phyloP scores from a whole-genome alignment of 176 grass and related monocot genomes.

The Ensete glaucum region DNA sequence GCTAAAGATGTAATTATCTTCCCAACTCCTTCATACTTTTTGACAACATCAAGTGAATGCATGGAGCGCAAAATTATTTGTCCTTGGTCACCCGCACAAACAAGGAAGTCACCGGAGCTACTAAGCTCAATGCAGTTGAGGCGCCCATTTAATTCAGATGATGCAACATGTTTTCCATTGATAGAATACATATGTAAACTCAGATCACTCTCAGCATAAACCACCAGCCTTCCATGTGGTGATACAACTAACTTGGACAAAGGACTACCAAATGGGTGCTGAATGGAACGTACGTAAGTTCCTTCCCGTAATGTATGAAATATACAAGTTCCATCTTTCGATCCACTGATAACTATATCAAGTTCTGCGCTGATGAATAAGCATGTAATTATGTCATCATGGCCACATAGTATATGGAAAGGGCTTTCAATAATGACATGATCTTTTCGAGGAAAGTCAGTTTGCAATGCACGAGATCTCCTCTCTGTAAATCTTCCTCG shows the following conservation, averaged over 20 bases:
- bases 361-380: constrained; percentile 87
- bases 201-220: constrained; percentile 71
- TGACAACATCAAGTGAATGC: constrained; percentile 86
- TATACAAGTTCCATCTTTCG: constrained; percentile 97
- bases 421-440: constrained; percentile 72
- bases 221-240: constrained; percentile 69
- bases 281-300: constrained; percentile 74
- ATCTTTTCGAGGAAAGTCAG: constrained; percentile 54
- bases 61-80: constrained; percentile 74
- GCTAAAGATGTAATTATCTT: constrained; percentile 75
- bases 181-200: constrained; percentile 92
- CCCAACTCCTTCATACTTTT: constrained; percentile 62
- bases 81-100: constrained; percentile 71
- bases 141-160: constrained; percentile 54
- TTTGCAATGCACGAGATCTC: constrained; percentile 38
- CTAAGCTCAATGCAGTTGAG: constrained; percentile 94
- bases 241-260: constrained; percentile 76
- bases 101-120: constrained; percentile 73
- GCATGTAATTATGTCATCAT: constrained; percentile 96
- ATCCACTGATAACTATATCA: constrained; percentile 91
- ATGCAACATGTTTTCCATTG: constrained; percentile 79
- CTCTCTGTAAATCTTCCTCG: constrained; percentile 60
- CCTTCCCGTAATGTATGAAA: constrained; percentile 80
- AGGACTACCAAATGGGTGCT: constrained; percentile 52
- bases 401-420: constrained; percentile 90